Percentiles rank a stretch among this genome's conserved stretches.
phyloP scores from a whole-genome alignment of 2,329 filamentous ascomycete genomes.

The Gnomoniopsis smithogilvyi region DNA sequence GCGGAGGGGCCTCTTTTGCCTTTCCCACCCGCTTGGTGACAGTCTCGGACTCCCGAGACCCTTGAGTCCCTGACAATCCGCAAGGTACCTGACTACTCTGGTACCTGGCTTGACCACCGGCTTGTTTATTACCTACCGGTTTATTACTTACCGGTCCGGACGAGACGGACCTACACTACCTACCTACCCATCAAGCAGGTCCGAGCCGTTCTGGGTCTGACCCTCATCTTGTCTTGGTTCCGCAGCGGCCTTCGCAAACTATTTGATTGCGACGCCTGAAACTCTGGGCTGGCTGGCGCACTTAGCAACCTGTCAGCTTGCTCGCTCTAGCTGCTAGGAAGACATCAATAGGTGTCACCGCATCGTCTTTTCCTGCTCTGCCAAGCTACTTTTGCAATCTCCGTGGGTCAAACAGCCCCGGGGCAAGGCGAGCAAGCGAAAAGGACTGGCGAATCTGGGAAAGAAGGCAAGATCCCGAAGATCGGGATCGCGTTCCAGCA shows the following conservation, averaged over 20 bases:
- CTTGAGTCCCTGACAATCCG: background rate
- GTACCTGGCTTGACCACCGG: background rate
- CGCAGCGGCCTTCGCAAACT: background rate
- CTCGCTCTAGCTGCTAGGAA: background rate
- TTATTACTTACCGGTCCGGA: background rate
- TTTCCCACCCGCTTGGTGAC: background rate
- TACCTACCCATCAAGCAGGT: background rate
- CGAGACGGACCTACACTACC: background rate
- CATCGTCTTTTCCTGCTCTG: constrained; percentile 1
- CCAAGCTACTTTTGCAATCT: constrained; percentile 11
- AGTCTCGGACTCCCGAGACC: constrained; percentile 12
- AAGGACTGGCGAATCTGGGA: background rate
- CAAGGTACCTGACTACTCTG: constrained; percentile 10
- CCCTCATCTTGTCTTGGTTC: background rate
- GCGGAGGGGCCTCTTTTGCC: background rate
- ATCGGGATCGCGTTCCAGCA: constrained; percentile 15
- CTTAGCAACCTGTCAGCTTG: background rate
- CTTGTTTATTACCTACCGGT: background rate
- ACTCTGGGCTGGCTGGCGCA: constrained; percentile 9
- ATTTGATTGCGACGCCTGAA: constrained; percentile 1
- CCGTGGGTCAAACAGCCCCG: constrained; percentile 2
- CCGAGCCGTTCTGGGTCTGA: constrained; percentile 10
- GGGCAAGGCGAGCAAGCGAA: constrained; percentile 12
- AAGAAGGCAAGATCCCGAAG: constrained; percentile 15
- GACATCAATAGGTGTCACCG: constrained; percentile 11